Evolutionary conservation across 2,329 filamentous ascomycete genomes (phyloP), one percentile per base, ranked within the genome.

Genomic region (Penicillium sp.): DNA sequence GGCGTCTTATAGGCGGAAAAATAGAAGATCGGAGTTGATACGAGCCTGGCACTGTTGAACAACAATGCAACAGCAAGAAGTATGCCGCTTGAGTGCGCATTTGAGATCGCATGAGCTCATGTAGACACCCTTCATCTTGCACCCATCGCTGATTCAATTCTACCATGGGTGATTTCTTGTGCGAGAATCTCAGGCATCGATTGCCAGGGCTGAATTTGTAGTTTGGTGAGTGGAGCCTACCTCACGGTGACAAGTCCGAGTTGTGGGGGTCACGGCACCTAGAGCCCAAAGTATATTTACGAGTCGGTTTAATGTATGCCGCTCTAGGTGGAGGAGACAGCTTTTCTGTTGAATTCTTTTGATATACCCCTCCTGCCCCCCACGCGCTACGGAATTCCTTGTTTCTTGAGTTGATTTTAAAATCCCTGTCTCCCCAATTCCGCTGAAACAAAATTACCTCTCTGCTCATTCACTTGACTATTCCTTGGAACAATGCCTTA

Each of bases 401-500:
- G 12, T 15, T 29, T 24, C 12, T 23, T 46, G 16, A 3, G 23
- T 52, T 52, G 18, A 21, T 36, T 33, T 41, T 45, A 4, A 38
- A 18, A 4, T 9, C 2, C 23, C n/a, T 23, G 13, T n/a, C 12
- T 26, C 3, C 21, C 21, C 39, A 10, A 21, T 6, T 8, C 26
- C 23, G 4, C 18, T n/a, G 5, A 45, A 23, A 6, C 31, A 5
- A 33, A 12, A 45, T 12, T 28, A 16, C 6, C 47, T 26, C 31
- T 13, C 28, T 44, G 42, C 2, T 16, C 10, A 47, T 41, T 41
- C 36, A 57, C 57, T 56, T 48, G n/a, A 39, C n/a, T 43, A 13
- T 28, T 42, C 45, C n/a, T 23, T 21, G 12, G 47, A 53, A 64
- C 57, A 55, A 77, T 77, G 75, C 70, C 71, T 53, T 77, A 76